Percentiles rank a stretch among this genome's conserved stretches.
Evolutionary conservation across 2,329 filamentous ascomycete genomes (phyloP).

Genomic region (Xylaria sp.): DNA sequence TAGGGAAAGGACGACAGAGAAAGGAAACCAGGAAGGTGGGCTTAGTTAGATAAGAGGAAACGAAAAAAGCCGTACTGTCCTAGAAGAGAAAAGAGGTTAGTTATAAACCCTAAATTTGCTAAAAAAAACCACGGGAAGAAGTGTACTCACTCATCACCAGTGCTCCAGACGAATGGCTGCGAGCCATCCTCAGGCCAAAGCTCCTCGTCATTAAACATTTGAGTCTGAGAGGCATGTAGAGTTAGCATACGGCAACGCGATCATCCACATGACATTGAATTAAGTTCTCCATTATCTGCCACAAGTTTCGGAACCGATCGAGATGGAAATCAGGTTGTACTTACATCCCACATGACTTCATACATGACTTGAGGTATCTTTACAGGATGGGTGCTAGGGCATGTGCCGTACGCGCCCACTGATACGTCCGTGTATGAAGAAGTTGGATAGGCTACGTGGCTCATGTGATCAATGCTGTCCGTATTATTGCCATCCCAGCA

Average conservation of each 20-base stretch:
- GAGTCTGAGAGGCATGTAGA: constrained; percentile 33
- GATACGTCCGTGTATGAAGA: constrained; percentile 48
- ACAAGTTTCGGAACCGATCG: not conserved
- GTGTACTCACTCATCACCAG: constrained; percentile 38
- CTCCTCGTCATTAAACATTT: constrained; percentile 44
- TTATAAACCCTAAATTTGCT: too few species aligned
- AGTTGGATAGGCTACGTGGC: constrained; percentile 63
- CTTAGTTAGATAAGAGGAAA: too few species aligned
- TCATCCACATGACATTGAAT: not conserved
- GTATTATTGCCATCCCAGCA: constrained; percentile 66
- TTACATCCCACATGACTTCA: constrained; percentile 65
- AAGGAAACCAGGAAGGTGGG: too few species aligned
- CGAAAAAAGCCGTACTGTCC: too few species aligned
- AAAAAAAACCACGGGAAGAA: too few species aligned
- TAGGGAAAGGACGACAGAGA: too few species aligned
- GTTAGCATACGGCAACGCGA: constrained; percentile 11
- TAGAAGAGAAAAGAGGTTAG: too few species aligned
- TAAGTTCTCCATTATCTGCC: not conserved
- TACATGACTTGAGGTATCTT: constrained; percentile 64
- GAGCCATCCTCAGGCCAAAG: constrained; percentile 47
- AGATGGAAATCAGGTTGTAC: constrained; percentile 18
- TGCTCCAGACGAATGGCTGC: constrained; percentile 49
- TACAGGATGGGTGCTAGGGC: constrained; percentile 63
- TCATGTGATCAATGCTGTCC: constrained; percentile 60
- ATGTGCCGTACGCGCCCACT: constrained; percentile 53